These are phyloP conservation scores for Hypoxylon trugodes DNA, from an alignment of 495 filamentous ascomycete genomes.

Conservation along the genomic window DNA sequence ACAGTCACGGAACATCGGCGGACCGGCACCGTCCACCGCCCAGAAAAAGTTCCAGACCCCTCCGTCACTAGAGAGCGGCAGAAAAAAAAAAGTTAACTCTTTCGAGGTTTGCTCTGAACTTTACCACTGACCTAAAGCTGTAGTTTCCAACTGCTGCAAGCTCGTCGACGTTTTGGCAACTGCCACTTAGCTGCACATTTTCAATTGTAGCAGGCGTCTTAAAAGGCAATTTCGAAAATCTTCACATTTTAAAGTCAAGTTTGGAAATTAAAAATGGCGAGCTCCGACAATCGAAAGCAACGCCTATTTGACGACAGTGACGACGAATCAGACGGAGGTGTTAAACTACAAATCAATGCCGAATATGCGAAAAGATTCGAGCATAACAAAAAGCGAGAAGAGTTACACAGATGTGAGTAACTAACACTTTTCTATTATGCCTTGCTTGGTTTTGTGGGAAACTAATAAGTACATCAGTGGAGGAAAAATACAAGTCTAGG, in stretches of 20 bases:
- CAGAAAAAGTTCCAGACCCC: conserved; percentile 26
- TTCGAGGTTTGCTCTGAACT: neutral
- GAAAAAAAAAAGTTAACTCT: conserved; percentile 45
- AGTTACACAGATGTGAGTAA: conserved; percentile 78
- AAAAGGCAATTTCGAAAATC: too few relatives aligned
- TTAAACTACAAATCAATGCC: conserved; percentile 82
- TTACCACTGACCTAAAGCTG: neutral
- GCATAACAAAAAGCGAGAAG: conserved; percentile 95
- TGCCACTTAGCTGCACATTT: neutral
- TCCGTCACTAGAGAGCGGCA: conserved; percentile 27
- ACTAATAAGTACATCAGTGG: conserved; percentile 64
- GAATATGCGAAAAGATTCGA: conserved; percentile 91
- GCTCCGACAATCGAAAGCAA: conserved; percentile 40
- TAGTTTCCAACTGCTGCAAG: neutral
- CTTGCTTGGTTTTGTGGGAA: neutral
- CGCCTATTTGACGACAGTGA: conserved; percentile 52
- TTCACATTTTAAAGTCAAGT: too few relatives aligned
- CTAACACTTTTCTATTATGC: neutral
- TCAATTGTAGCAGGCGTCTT: too few relatives aligned
- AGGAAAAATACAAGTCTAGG: conserved; percentile 82
- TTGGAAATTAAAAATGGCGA: conserved; percentile 36
- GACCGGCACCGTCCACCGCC: conserved; percentile 43
- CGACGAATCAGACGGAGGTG: conserved; percentile 61
- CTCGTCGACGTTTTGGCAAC: neutral
- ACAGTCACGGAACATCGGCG: conserved; percentile 29